Evolutionary conservation across 164 flowering plant species (phyloP), one percentile per base, ranked within the genome.

Genomic region (Aristolochia fimbriata): DNA sequence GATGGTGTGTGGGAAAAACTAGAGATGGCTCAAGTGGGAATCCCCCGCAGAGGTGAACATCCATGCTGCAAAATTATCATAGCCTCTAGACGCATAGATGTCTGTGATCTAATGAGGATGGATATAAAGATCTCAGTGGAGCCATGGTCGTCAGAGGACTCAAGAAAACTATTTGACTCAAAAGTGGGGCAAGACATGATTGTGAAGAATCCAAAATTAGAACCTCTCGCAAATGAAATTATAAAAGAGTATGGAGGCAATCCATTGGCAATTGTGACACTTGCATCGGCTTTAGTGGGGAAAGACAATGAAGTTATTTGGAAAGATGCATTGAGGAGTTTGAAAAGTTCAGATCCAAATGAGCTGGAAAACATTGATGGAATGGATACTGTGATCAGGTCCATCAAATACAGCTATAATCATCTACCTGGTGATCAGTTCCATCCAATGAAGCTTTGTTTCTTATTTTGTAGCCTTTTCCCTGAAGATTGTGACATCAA

Each of bases 1-100:
- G 80, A 76, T 62, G 74, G 71, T 68, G 21, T 77, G 0, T 76
- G 80, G 80, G 52, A 51, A 7, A 47, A 13, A 49, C 41, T 73
- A 19, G 59, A 73, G 4, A 19, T 73, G 41, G 24, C 24, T 0
- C 19, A 64, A 4, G n/a, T 68, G 6, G 73, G 80, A 33, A 67
- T 77, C 20, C 77, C 73, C 3, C 15, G 51, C 17, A 20, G 16
- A 16, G 51, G 7, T 15, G 49, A 37, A 11, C 15, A 22, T 17
- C 54, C 24, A 9, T 63, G 65, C n/a, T 64, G 68, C 43, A 68
- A 68, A n/a, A 61, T 74, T 0, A 1, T 68, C 16, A 1, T 74
- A 6, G 65, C 74, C 14, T 57, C 72, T 15, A 56, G 72, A 55
- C 25, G 4, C 2, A n/a, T 7, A 24, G 41, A 58, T 15, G 51